Percentiles rank a stretch among this genome's conserved stretches.
phyloP scores from a whole-genome alignment of 768 basidiomycete species.

The Leccinum pellstonianum region DNA sequence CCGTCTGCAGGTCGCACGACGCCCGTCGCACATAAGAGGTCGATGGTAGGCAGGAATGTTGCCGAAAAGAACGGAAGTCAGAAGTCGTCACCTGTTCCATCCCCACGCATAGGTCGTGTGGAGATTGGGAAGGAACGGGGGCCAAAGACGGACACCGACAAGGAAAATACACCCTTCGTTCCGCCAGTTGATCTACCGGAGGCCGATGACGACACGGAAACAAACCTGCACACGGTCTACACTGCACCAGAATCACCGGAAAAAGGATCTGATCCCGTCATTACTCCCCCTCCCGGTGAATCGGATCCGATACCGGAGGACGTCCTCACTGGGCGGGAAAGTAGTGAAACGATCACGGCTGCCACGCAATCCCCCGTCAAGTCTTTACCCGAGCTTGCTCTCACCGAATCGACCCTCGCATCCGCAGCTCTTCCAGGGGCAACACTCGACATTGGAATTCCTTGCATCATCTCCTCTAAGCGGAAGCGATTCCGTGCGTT shows the following conservation, averaged over 20 bases:
- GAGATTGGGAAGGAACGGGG: slow-evolving; percentile 36
- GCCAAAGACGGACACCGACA: slow-evolving; percentile 30
- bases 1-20: slow-evolving; percentile 25
- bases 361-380: slow-evolving; percentile 21
- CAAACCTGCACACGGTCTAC: slow-evolving; percentile 19
- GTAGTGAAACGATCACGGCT: slow-evolving; percentile 30
- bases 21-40: slow-evolving; percentile 21
- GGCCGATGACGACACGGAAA: slow-evolving; percentile 39
- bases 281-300: slow-evolving; percentile 13
- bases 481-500: slow-evolving; percentile 82
- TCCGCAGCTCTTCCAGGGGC: slow-evolving; percentile 45
- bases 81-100: slow-evolving; percentile 15
- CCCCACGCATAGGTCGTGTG: slow-evolving; percentile 17
- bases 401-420: slow-evolving; percentile 28
- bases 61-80: slow-evolving; percentile 15
- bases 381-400: slow-evolving; percentile 15
- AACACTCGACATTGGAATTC: slow-evolving; percentile 82
- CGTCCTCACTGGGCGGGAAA: slow-evolving; percentile 24
- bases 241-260: slow-evolving; percentile 20
- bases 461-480: slow-evolving; percentile 85
- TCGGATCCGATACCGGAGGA: slow-evolving; percentile 17
- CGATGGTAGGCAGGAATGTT: slow-evolving; percentile 12
- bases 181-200: slow-evolving; percentile 34
- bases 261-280: slow-evolving; percentile 5
- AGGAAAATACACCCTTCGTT: slow-evolving; percentile 17